Conservation (phyloP, 345 rosid species). For the Moricandia moricandioides region DNA sequence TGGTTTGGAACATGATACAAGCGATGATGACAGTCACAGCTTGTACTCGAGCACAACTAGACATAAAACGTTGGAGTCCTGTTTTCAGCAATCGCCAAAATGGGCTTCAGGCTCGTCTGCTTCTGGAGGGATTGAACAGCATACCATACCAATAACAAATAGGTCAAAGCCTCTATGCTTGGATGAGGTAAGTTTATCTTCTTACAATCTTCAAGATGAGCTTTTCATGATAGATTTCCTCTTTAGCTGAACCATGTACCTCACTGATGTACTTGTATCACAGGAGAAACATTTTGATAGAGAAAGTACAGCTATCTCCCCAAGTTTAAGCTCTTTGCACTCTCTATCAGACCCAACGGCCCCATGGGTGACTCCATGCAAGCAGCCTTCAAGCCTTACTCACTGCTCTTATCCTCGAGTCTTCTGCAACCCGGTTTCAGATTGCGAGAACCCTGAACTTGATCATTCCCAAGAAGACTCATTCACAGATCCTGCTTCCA, state of each 20-base stretch:
- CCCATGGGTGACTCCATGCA: constrained; percentile 54
- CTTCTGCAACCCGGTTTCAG: constrained; percentile 80
- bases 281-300: constrained; percentile 48
- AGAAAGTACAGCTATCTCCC: constrained; percentile 46
- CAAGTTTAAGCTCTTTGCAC: constrained; percentile 57
- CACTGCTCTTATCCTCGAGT: constrained; percentile 59
- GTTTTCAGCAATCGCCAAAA: constrained; percentile 50
- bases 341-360: constrained; percentile 50
- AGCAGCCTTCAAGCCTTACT: constrained; percentile 41
- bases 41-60: constrained; percentile 48
- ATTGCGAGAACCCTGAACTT: constrained; percentile 48
- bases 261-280: constrained; percentile 20
- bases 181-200: constrained; percentile 46
- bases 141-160: constrained; percentile 42
- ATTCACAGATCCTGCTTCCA: constrained; percentile 28
- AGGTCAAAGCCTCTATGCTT: constrained; percentile 47
- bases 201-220: background rate
- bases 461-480: constrained; percentile 32
- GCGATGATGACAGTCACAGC: constrained; percentile 36
- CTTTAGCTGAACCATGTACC: constrained; percentile 12
- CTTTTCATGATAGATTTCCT: background rate
- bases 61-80: constrained; percentile 63
- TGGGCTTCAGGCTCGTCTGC: constrained; percentile 59
- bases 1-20: constrained; percentile 39
- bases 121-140: constrained; percentile 44